phyloP scores from a whole-genome alignment of 306 rosid genomes.

The Cyamopsis tetragonoloba region DNA sequence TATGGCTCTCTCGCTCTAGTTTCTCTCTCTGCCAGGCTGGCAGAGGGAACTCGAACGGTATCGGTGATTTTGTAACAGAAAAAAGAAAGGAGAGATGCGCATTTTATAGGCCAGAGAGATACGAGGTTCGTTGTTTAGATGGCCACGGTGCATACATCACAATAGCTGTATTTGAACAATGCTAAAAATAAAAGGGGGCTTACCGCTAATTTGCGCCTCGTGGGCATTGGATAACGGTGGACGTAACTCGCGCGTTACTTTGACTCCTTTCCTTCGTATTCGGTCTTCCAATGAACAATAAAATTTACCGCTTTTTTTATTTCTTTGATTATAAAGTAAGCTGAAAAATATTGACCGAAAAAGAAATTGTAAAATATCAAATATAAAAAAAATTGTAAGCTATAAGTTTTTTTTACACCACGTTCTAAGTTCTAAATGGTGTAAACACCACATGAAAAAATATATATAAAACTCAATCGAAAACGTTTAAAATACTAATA shows the following conservation, averaged over 20 bases:
- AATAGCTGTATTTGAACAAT: constrained; percentile 2
- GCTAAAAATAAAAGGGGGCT: background rate
- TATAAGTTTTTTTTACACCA: too few relatives aligned
- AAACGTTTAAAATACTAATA: too few relatives aligned
- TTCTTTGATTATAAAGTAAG: too few relatives aligned
- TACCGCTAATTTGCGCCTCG: background rate
- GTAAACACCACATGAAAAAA: too few relatives aligned
- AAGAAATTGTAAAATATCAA: background rate
- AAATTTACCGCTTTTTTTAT: background rate
- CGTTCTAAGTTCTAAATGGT: too few relatives aligned
- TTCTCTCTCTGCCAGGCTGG: constrained; percentile 32
- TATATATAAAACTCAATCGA: too few relatives aligned
- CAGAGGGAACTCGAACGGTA: background rate
- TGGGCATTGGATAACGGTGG: background rate
- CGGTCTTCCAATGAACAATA: background rate
- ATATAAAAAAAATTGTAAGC: too few relatives aligned
- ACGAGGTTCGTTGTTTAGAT: background rate
- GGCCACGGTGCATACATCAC: background rate
- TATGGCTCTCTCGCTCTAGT: background rate
- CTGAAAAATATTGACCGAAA: background rate
- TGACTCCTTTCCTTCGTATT: background rate
- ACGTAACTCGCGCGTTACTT: background rate
- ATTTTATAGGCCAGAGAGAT: constrained; percentile 20
- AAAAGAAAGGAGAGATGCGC: background rate
- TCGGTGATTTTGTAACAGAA: constrained; percentile 5